These are phyloP conservation scores for Paracamarosporium sp. DNA, from an alignment of 2,329 filamentous ascomycete species.

Conservation along the genomic window DNA sequence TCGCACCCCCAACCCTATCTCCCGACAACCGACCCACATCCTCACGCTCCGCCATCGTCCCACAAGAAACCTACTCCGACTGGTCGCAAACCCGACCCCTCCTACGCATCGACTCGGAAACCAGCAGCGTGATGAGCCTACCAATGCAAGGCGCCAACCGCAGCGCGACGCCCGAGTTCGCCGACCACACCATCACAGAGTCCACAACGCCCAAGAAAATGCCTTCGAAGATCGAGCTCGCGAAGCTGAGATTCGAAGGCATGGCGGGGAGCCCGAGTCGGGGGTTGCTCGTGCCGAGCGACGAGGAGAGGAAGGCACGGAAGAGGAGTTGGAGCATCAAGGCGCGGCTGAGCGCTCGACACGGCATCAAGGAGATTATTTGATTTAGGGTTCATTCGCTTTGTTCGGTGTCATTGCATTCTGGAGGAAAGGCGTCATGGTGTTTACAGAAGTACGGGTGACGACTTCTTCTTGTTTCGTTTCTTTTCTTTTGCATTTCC, in stretches of 20 bases:
- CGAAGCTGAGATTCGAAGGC: conserved; percentile 20
- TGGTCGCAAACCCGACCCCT: conserved; percentile 11
- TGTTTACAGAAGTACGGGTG: too few species aligned
- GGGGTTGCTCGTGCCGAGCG: conserved; percentile 13
- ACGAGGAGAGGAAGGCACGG: conserved; percentile 23
- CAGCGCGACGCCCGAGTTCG: conserved; percentile 21
- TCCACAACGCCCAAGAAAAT: not conserved
- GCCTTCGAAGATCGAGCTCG: conserved; percentile 11
- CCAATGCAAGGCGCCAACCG: conserved; percentile 27
- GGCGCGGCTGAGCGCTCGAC: conserved; percentile 26
- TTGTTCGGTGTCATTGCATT: not conserved
- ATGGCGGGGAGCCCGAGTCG: conserved; percentile 1
- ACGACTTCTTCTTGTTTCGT: not conserved
- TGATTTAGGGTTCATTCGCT: conserved; percentile 8
- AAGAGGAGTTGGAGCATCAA: conserved; percentile 41
- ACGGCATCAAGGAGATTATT: conserved; percentile 37
- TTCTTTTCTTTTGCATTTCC: not conserved
- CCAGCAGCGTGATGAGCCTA: conserved; percentile 27
- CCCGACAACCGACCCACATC: conserved; percentile 5
- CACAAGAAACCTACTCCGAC: not conserved
- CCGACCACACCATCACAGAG: conserved; percentile 17
- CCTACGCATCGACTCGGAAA: conserved; percentile 18
- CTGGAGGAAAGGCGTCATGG: not conserved
- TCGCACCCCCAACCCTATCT: not conserved
- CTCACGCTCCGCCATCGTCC: conserved; percentile 9